Percentiles rank a stretch among this genome's conserved stretches.
These are phyloP conservation scores for Amoebophrya sp. DNA, from an alignment of 169 alveolate genomes.

Conservation along the genomic window DNA sequence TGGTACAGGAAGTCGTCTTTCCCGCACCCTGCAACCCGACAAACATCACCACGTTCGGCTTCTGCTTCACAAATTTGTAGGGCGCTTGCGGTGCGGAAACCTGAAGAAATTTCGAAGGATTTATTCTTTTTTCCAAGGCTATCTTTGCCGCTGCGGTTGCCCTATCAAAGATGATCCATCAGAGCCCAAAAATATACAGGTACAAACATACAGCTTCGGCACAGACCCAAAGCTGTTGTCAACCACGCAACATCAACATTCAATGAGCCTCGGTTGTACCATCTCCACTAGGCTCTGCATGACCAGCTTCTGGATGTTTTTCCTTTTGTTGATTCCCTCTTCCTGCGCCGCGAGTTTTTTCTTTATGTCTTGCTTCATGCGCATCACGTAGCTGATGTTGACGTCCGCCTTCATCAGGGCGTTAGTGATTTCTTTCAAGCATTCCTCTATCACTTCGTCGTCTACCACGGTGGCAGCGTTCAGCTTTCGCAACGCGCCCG, in stretches of 20 bases:
- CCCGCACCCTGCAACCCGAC: constrained; percentile 99
- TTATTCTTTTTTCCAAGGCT: too few species aligned
- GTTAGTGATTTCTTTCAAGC: constrained; percentile 76
- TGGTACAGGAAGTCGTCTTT: constrained; percentile 99
- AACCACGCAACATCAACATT: too few species aligned
- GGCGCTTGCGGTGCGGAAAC: not conserved
- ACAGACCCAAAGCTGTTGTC: too few species aligned
- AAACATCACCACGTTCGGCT: constrained; percentile 90
- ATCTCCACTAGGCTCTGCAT: not conserved
- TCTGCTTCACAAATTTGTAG: constrained; percentile 73
- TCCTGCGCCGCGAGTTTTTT: constrained; percentile 56
- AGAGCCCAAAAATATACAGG: too few species aligned
- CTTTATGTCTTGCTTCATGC: constrained; percentile 76
- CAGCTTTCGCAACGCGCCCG: constrained; percentile 83
- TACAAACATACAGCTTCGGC: too few species aligned
- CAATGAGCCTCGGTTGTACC: too few species aligned
- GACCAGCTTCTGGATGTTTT: constrained; percentile 57
- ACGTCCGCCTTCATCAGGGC: constrained; percentile 92
- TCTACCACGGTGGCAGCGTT: constrained; percentile 79
- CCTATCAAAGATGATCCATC: too few species aligned
- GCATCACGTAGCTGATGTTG: constrained; percentile 79
- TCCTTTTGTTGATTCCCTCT: constrained; percentile 67
- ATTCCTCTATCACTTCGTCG: constrained; percentile 79
- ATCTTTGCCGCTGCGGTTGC: too few species aligned
- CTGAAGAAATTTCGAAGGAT: too few species aligned